Conservation (phyloP, 805 yeast genomes). For the Metschnikowia peoriensis region DNA sequence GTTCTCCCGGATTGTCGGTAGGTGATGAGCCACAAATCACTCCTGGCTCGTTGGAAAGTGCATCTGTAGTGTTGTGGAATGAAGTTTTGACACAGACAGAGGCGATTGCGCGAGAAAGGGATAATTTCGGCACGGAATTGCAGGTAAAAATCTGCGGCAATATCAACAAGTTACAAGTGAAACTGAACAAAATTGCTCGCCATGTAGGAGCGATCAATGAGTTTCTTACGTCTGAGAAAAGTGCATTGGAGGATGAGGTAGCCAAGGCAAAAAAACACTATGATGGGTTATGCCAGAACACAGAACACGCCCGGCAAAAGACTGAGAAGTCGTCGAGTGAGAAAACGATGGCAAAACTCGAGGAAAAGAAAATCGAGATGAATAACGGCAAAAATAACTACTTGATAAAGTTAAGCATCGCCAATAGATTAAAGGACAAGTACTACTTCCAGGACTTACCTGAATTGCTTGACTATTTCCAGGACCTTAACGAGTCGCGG, state of each 20-base stretch:
- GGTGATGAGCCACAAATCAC: slow-evolving; percentile 91
- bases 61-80: slow-evolving; percentile 86
- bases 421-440: slow-evolving; percentile 90
- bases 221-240: slow-evolving; percentile 47
- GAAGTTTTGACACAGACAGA: slow-evolving; percentile 85
- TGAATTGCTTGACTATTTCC: slow-evolving; percentile 79
- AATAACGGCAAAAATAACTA: slow-evolving; percentile 83
- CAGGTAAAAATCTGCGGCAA: slow-evolving; percentile 60
- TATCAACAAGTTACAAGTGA: slow-evolving; percentile 50
- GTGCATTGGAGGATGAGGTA: slow-evolving; percentile 54
- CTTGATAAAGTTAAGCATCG: slow-evolving; percentile 73
- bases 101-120: slow-evolving; percentile 65
- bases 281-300: slow-evolving; percentile 73
- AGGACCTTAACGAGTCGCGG: slow-evolving; percentile 78
- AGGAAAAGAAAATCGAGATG: slow-evolving; percentile 75
- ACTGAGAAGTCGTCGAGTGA: slow-evolving; percentile 54
- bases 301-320: slow-evolving; percentile 79
- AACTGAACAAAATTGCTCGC: slow-evolving; percentile 52
- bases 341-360: slow-evolving; percentile 51
- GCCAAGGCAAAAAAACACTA: slow-evolving; percentile 70
- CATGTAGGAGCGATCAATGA: slow-evolving; percentile 60
- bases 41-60: slow-evolving; percentile 92
- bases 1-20: slow-evolving; percentile 68
- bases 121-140: slow-evolving; percentile 57
- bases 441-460: slow-evolving; percentile 92